These are phyloP conservation scores for Solanum aculeatissimum DNA, from an alignment of 305 asterid genomes.

Conservation along the genomic window DNA sequence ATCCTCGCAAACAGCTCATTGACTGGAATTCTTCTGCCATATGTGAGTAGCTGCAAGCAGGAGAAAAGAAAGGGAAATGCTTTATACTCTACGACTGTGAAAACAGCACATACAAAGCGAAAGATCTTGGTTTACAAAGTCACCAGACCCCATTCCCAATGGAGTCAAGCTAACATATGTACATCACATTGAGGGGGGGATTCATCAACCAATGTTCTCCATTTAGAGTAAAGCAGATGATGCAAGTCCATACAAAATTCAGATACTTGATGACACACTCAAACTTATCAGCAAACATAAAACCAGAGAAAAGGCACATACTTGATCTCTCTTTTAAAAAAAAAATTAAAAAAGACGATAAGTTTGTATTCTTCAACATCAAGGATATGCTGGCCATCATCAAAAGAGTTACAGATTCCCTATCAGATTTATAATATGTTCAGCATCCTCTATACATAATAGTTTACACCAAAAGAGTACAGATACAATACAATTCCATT, in stretches of 20 bases:
- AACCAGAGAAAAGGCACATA: background rate
- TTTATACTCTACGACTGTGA: background rate
- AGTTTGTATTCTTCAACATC: too few relatives aligned
- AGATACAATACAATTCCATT: too few relatives aligned
- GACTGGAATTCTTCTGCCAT: slow-evolving; percentile 87
- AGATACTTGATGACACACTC: background rate
- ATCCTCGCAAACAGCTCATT: slow-evolving; percentile 91
- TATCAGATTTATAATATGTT: too few relatives aligned
- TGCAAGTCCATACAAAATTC: background rate
- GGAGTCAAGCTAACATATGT: background rate
- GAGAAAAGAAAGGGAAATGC: background rate
- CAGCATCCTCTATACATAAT: too few relatives aligned
- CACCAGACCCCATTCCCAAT: background rate
- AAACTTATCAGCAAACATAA: background rate
- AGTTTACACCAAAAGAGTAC: too few relatives aligned
- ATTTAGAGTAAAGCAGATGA: background rate
- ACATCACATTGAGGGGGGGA: background rate
- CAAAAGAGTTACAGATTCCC: too few relatives aligned
- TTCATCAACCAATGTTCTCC: background rate
- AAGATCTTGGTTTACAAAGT: background rate
- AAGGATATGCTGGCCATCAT: too few relatives aligned
- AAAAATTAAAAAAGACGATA: too few relatives aligned
- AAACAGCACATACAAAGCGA: background rate
- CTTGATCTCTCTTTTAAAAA: background rate
- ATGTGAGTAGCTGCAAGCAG: slow-evolving; percentile 74